phyloP scores from a whole-genome alignment of 257 asterid species.

The Forsythia suspensa region DNA sequence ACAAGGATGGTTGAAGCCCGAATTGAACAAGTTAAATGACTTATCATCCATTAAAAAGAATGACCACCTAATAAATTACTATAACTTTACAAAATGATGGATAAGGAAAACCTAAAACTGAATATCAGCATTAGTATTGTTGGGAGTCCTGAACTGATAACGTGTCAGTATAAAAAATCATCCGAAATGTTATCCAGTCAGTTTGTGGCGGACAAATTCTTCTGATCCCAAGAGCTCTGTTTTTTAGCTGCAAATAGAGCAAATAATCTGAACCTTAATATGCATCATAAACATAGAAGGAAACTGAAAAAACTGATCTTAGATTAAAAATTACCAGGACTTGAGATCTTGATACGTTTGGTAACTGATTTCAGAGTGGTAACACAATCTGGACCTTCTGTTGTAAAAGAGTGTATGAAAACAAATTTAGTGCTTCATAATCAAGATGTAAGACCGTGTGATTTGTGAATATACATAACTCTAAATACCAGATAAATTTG shows the following conservation, averaged over 20 bases:
- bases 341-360: slow-evolving; percentile 59
- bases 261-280: neutral
- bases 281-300: neutral
- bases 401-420: neutral
- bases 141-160: slow-evolving; percentile 14
- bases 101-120: neutral
- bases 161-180: slow-evolving; percentile 33
- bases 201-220: slow-evolving; percentile 20
- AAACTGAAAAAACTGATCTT: neutral
- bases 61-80: neutral
- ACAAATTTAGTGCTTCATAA: neutral
- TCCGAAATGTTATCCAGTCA: slow-evolving; percentile 9
- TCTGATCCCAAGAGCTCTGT: slow-evolving; percentile 31
- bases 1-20: neutral
- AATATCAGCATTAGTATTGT: neutral
- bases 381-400: slow-evolving; percentile 41
- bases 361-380: slow-evolving; percentile 69
- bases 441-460: neutral
- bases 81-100: neutral
- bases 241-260: slow-evolving; percentile 45
- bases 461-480: neutral
- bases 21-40: neutral
- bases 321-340: slow-evolving; percentile 68
- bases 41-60: neutral
- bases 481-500: slow-evolving; percentile 31